Percentiles rank a stretch among this genome's conserved stretches.
These are phyloP conservation scores for Mycogone perniciosa DNA, from an alignment of 2,329 filamentous ascomycete species.

Conservation along the genomic window DNA sequence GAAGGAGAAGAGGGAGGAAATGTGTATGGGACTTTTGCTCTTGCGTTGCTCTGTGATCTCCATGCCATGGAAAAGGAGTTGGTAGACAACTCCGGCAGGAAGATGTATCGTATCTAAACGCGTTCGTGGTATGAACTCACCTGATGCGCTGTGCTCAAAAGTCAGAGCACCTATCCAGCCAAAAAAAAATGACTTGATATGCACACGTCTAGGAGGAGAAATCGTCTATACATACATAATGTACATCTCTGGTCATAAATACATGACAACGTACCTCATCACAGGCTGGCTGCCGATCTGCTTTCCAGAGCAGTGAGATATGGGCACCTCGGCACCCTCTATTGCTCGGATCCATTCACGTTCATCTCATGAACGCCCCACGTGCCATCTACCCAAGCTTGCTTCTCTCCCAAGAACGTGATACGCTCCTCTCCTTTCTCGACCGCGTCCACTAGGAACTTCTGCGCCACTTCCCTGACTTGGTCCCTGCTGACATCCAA, in stretches of 20 bases:
- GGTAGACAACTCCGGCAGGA: constrained; percentile 32
- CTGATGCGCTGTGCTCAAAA: background rate
- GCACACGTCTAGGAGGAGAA: constrained; percentile 13
- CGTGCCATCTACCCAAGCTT: constrained; percentile 64
- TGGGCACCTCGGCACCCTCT: background rate
- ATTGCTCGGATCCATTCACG: constrained; percentile 39
- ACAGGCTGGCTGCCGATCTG: background rate
- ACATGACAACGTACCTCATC: constrained; percentile 11
- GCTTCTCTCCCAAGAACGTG: constrained; percentile 76
- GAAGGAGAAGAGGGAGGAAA: constrained; percentile 6
- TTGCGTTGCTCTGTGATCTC: constrained; percentile 58
- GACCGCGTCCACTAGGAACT: constrained; percentile 67
- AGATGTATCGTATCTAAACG: constrained; percentile 63
- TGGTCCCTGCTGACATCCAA: constrained; percentile 79
- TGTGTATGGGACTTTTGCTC: constrained; percentile 34
- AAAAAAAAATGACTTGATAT: background rate
- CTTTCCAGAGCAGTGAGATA: background rate
- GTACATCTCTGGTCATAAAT: constrained; percentile 1
- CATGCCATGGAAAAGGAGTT: constrained; percentile 37
- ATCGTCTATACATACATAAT: constrained; percentile 19
- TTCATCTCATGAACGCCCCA: constrained; percentile 79
- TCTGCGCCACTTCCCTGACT: constrained; percentile 73
- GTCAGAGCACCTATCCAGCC: background rate
- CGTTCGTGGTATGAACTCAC: constrained; percentile 22
- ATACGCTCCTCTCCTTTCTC: constrained; percentile 54